phyloP scores from a whole-genome alignment of 2,329 filamentous ascomycete species.

The Sporothrix euskadiensis region DNA sequence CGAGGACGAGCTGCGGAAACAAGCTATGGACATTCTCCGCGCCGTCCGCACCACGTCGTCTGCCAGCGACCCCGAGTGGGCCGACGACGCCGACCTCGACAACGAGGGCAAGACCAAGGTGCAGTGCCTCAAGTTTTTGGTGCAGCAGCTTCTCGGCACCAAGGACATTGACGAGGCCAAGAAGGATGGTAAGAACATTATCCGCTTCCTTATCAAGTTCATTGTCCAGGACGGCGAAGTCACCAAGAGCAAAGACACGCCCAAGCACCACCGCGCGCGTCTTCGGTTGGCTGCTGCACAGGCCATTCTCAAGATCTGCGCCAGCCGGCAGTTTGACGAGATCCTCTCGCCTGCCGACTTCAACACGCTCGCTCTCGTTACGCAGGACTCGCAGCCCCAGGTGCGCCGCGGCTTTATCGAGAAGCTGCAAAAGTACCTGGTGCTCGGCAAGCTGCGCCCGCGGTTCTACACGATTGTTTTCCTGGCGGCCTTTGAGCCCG shows the following conservation, averaged over 20 bases:
- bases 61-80: constrained; percentile 53
- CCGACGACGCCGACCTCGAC: constrained; percentile 66
- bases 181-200: constrained; percentile 56
- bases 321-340: constrained; percentile 72
- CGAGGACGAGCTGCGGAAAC: constrained; percentile 74
- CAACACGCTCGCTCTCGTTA: constrained; percentile 75
- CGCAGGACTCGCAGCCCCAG: constrained; percentile 72
- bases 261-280: constrained; percentile 74
- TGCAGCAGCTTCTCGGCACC: constrained; percentile 74
- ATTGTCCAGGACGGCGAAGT: constrained; percentile 65
- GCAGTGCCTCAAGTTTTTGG: constrained; percentile 79
- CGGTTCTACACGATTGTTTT: constrained; percentile 91
- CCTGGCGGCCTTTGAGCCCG: constrained; percentile 85
- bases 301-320: constrained; percentile 80
- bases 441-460: constrained; percentile 65
- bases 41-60: constrained; percentile 56
- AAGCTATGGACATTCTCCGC: constrained; percentile 74
- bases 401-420: constrained; percentile 79
- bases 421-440: constrained; percentile 88
- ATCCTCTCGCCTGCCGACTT: constrained; percentile 73
- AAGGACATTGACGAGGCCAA: constrained; percentile 55
- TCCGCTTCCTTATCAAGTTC: constrained; percentile 75
- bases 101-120: constrained; percentile 82
- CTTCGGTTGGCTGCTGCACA: constrained; percentile 80
- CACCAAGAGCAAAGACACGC: constrained; percentile 62